Evolutionary conservation across 2,329 filamentous ascomycete species (phyloP).

Genomic region (Diaporthe caulivora): DNA sequence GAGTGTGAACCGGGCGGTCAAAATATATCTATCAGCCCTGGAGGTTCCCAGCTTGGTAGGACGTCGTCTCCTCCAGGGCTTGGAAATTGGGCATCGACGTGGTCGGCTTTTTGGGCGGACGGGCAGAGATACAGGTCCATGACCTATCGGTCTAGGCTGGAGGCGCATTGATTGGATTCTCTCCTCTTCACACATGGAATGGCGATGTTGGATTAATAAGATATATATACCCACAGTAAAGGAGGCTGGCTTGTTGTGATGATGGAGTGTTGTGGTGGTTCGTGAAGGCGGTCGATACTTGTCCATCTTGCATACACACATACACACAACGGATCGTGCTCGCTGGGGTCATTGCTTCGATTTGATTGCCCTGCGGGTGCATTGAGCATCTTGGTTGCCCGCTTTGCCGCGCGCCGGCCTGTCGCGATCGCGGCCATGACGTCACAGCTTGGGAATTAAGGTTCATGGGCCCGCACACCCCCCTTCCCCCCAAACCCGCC

Average conservation of each 20-base stretch:
- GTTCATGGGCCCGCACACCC: background rate
- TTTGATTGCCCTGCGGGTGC: too few species aligned
- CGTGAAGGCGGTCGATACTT: too few species aligned
- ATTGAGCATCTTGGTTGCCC: too few species aligned
- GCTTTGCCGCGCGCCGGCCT: background rate
- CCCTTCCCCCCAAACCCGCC: too few species aligned
- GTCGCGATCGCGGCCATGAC: constrained; percentile 5
- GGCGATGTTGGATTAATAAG: background rate
- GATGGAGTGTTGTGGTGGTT: background rate
- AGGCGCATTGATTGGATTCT: constrained; percentile 11
- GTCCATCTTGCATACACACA: too few species aligned
- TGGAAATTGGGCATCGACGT: background rate
- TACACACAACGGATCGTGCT: too few species aligned
- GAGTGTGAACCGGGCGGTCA: background rate
- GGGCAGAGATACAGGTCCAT: background rate
- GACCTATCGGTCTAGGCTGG: background rate
- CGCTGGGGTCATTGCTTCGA: too few species aligned
- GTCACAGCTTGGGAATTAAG: background rate
- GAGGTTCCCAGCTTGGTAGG: background rate
- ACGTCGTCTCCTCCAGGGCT: background rate
- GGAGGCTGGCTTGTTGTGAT: background rate
- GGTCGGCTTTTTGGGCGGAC: too few species aligned
- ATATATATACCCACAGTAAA: background rate
- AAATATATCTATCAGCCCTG: background rate
- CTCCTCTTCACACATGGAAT: background rate